A percentile compares a stretch with the other conserved stretches of the same genome.
Conservation (phyloP, 2,329 filamentous ascomycete genomes). For the Apiospora pterosperma region DNA sequence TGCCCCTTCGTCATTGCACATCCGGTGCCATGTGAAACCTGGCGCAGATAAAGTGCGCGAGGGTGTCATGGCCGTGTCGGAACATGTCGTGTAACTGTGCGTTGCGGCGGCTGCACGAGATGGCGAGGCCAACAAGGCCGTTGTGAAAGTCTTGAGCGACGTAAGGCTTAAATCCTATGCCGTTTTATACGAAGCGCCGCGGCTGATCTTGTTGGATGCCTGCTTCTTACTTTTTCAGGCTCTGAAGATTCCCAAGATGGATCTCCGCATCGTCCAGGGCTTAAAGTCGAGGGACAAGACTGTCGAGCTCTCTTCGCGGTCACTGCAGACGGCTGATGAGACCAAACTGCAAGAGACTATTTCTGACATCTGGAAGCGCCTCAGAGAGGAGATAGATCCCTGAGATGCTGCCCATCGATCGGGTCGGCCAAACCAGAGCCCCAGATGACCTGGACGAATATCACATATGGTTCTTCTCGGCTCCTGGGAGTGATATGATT, state of each 20-base stretch:
- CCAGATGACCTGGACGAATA: too few species aligned
- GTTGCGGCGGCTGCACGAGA: constrained; percentile 64
- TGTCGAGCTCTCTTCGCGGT: constrained; percentile 26
- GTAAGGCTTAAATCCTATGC: constrained; percentile 30
- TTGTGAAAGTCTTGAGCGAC: constrained; percentile 59
- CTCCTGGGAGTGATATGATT: background rate
- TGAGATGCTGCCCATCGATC: background rate
- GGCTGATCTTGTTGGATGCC: background rate
- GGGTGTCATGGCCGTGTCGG: constrained; percentile 54
- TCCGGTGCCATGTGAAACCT: constrained; percentile 66
- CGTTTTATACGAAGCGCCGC: background rate
- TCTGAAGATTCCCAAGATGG: constrained; percentile 60
- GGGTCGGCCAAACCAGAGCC: too few species aligned
- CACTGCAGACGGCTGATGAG: background rate
- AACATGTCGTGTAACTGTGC: constrained; percentile 59
- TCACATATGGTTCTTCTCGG: background rate
- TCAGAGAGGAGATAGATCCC: background rate
- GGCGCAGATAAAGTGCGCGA: constrained; percentile 59
- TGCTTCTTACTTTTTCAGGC: constrained; percentile 33
- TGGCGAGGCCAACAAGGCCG: constrained; percentile 67
- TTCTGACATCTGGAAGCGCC: background rate
- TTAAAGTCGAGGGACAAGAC: constrained; percentile 64
- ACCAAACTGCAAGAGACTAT: background rate
- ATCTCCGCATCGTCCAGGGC: constrained; percentile 59
- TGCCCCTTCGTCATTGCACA: constrained; percentile 43